These are phyloP conservation scores for Xenosphaeropsis pyriputrescens DNA, from an alignment of 2,329 filamentous ascomycete genomes.

Conservation along the genomic window DNA sequence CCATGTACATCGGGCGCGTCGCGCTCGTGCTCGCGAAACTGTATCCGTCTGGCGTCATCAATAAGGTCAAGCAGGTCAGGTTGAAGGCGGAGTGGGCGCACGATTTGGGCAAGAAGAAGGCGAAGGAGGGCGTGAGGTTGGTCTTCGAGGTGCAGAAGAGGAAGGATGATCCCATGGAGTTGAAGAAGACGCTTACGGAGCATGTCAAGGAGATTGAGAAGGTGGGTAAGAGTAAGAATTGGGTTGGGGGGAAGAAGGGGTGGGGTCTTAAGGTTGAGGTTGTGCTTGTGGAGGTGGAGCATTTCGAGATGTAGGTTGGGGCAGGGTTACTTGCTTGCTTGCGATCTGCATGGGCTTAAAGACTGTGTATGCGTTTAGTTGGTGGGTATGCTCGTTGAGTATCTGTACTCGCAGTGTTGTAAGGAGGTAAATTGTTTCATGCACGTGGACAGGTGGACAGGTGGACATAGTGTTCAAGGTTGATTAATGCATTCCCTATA, in stretches of 20 bases:
- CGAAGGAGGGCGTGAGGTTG: constrained; percentile 26
- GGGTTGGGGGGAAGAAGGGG: constrained; percentile 20
- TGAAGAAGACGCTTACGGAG: constrained; percentile 24
- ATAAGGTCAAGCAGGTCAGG: constrained; percentile 22
- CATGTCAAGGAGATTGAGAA: constrained; percentile 31
- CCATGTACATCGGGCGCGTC: constrained; percentile 45
- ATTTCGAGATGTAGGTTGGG: no score
- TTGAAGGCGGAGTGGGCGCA: constrained; percentile 26
- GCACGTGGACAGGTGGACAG: no score
- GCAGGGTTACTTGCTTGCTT: no score
- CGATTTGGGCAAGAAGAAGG: constrained; percentile 22
- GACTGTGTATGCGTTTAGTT: no score
- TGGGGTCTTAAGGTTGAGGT: constrained; percentile 23
- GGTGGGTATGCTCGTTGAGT: no score
- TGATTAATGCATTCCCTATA: no score
- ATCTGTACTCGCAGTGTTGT: no score
- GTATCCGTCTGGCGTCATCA: constrained; percentile 42
- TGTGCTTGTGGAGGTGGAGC: constrained; percentile 18
- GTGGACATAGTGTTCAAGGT: no score
- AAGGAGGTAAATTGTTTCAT: no score
- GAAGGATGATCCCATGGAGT: constrained; percentile 21
- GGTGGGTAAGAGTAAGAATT: constrained; percentile 44
- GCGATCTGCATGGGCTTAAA: no score
- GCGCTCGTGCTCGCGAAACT: constrained; percentile 40
- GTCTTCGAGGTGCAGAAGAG: constrained; percentile 25